A percentile compares a stretch with the other conserved stretches of the same genome.
These are phyloP conservation scores for Termitomyces sp. DNA, from an alignment of 768 basidiomycete genomes.

Conservation along the genomic window DNA sequence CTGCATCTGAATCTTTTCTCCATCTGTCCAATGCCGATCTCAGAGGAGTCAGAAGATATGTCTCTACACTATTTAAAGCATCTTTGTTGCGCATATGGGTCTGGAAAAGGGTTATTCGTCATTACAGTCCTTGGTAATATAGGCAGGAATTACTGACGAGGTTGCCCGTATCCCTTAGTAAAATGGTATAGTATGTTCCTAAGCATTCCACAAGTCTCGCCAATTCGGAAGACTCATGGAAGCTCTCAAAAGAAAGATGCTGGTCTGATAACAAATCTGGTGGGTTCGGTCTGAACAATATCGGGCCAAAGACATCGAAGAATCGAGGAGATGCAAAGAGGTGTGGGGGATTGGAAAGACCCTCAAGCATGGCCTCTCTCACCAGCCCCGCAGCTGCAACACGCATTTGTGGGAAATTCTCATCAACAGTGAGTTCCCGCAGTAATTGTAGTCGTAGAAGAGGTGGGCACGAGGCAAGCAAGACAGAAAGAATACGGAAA, in stretches of 20 bases:
- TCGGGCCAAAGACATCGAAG: constrained; percentile 53
- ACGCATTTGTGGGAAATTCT: constrained; percentile 61
- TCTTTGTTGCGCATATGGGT: constrained; percentile 48
- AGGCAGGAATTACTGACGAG: constrained; percentile 29
- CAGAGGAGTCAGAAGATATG: constrained; percentile 43
- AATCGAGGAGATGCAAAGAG: constrained; percentile 55
- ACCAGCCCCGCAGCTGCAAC: constrained; percentile 66
- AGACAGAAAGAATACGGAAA: constrained; percentile 55
- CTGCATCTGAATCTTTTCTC: constrained; percentile 18
- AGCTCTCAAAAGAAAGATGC: constrained; percentile 34
- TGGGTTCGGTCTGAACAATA: constrained; percentile 56
- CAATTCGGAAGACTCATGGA: constrained; percentile 57
- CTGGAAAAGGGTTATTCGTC: constrained; percentile 25
- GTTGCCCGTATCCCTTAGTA: constrained; percentile 57
- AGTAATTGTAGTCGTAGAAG: constrained; percentile 52
- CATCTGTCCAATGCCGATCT: constrained; percentile 33
- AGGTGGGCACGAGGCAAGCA: constrained; percentile 46
- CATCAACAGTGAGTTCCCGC: constrained; percentile 45
- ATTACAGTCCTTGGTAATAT: neutral
- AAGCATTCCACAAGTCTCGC: constrained; percentile 61
- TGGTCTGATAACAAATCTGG: constrained; percentile 41
- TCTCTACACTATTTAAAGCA: constrained; percentile 40
- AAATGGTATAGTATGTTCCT: constrained; percentile 63
- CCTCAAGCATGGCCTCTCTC: constrained; percentile 62
- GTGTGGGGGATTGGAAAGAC: constrained; percentile 31